Percentiles rank a stretch among this genome's conserved stretches.
Evolutionary conservation across 192 early-diverging fungal species (phyloP).

Genomic region (Helicostylum pulchrum): DNA sequence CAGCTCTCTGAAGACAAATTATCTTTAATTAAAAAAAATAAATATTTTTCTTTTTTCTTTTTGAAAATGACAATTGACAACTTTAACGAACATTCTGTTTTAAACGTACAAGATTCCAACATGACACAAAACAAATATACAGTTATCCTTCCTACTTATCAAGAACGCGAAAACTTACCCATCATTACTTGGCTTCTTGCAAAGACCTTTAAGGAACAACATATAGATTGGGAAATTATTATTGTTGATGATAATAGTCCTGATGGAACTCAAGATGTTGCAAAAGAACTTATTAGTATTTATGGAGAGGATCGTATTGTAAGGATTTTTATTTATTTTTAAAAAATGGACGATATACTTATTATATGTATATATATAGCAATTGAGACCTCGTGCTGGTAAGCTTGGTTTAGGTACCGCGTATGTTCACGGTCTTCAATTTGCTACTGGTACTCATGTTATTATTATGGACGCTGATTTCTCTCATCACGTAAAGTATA

Average conservation of each 20-base stretch:
- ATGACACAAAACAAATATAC: constrained; percentile 71
- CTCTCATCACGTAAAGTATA: constrained; percentile 84
- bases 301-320: constrained; percentile 90
- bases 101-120: constrained; percentile 25
- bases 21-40: neutral
- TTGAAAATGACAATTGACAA: constrained; percentile 20
- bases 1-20: no score
- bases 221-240: constrained; percentile 94
- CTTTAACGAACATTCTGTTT: constrained; percentile 24
- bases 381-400: constrained; percentile 88
- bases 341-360: neutral
- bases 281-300: constrained; percentile 78
- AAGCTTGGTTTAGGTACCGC: constrained; percentile 96
- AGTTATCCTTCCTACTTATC: constrained; percentile 97
- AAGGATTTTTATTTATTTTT: constrained; percentile 18
- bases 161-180: constrained; percentile 95
- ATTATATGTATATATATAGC: constrained; percentile 37
- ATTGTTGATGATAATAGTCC: constrained; percentile 96
- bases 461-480: constrained; percentile 99
- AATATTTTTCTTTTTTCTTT: constrained; percentile 3
- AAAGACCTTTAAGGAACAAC: constrained; percentile 79
- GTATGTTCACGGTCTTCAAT: constrained; percentile 91
- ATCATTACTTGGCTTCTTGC: constrained; percentile 91
- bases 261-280: constrained; percentile 92
- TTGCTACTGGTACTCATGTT: constrained; percentile 91